Percentiles rank a stretch among this genome's conserved stretches.
Conservation (phyloP, 345 rosid species). For the Lumnitzera littorea region DNA sequence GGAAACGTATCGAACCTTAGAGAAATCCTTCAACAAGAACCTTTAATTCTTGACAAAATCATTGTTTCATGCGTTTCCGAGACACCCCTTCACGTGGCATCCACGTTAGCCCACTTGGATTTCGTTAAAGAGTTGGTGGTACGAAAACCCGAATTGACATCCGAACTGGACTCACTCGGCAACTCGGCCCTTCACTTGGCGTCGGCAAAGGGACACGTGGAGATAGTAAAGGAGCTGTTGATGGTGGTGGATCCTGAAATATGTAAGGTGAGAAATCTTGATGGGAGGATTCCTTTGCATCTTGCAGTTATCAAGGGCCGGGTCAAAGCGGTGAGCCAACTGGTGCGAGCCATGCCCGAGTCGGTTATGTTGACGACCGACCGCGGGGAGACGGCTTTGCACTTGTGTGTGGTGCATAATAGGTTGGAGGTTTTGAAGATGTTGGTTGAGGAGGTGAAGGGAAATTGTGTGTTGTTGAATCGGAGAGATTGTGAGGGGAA, state of each 20-base stretch:
- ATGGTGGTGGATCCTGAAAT: slow-evolving; percentile 4
- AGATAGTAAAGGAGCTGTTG: slow-evolving; percentile 13
- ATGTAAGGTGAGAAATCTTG: slow-evolving; percentile 13
- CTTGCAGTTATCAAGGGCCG: slow-evolving; percentile 24
- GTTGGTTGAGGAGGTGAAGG: slow-evolving; percentile 2
- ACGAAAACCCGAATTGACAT: slow-evolving; percentile 15
- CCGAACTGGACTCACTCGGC: slow-evolving; percentile 17
- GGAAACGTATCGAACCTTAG: slow-evolving; percentile 11
- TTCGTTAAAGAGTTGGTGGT: slow-evolving; percentile 16
- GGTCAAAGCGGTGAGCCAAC: slow-evolving; percentile 7
- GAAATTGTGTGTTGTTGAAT: slow-evolving; percentile 7
- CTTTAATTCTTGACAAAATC: slow-evolving; percentile 19
- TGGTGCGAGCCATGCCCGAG: slow-evolving; percentile 10
- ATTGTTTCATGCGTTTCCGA: slow-evolving; percentile 14
- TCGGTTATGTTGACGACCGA: slow-evolving; percentile 7
- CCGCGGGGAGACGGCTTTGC: slow-evolving; percentile 18
- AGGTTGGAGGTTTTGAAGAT: slow-evolving; percentile 4
- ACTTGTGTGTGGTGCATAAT: slow-evolving; percentile 12
- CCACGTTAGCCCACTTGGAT: slow-evolving; percentile 15
- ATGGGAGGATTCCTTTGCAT: slow-evolving; percentile 22
- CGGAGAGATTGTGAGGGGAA: slow-evolving; percentile 12
- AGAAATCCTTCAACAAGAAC: slow-evolving; percentile 16
- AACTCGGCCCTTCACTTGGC: slow-evolving; percentile 29
- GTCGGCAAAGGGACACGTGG: slow-evolving; percentile 19
- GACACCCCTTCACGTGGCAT: slow-evolving; percentile 23